Conservation (phyloP, 2,329 filamentous ascomycete species). For the Metarhizium album region DNA sequence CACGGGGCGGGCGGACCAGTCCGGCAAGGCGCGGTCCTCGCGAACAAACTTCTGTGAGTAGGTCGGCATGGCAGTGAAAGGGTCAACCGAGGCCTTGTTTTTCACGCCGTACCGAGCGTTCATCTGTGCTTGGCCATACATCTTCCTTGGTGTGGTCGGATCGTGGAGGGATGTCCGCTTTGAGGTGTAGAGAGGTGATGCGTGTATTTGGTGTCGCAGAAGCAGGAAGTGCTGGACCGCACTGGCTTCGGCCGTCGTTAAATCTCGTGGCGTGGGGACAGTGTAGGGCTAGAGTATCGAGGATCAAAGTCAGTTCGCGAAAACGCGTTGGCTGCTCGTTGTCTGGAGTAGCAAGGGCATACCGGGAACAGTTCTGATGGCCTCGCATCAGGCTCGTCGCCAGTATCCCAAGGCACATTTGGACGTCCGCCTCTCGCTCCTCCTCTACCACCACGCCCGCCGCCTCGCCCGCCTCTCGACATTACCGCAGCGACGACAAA, state of each 20-base stretch:
- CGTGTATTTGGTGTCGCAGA: slow-evolving; percentile 45
- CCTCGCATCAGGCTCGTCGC: slow-evolving; percentile 44
- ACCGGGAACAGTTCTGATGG: slow-evolving; percentile 52
- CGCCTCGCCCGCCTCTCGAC: slow-evolving; percentile 44
- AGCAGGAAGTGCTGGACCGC: slow-evolving; percentile 42
- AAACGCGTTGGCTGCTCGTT: background rate
- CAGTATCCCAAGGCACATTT: slow-evolving; percentile 40
- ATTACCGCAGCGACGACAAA: slow-evolving; percentile 20
- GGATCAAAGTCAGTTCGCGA: background rate
- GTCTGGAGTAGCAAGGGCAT: slow-evolving; percentile 12
- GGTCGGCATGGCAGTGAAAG: slow-evolving; percentile 47
- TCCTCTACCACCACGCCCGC: slow-evolving; percentile 38
- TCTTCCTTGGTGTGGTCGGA: slow-evolving; percentile 27
- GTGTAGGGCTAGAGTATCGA: slow-evolving; percentile 32
- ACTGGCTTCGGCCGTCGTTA: slow-evolving; percentile 33
- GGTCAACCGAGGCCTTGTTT: slow-evolving; percentile 45
- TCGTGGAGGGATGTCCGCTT: slow-evolving; percentile 32
- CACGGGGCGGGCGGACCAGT: slow-evolving; percentile 39
- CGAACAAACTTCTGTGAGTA: slow-evolving; percentile 45
- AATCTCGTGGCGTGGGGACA: slow-evolving; percentile 33
- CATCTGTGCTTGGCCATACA: slow-evolving; percentile 47
- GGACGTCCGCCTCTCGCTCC: slow-evolving; percentile 34
- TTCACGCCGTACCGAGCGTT: slow-evolving; percentile 45
- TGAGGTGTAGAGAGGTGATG: slow-evolving; percentile 45
- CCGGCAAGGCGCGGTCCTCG: slow-evolving; percentile 41